Conservation (phyloP, 2,329 filamentous ascomycete species). For the Periglandula ipomoeae region DNA sequence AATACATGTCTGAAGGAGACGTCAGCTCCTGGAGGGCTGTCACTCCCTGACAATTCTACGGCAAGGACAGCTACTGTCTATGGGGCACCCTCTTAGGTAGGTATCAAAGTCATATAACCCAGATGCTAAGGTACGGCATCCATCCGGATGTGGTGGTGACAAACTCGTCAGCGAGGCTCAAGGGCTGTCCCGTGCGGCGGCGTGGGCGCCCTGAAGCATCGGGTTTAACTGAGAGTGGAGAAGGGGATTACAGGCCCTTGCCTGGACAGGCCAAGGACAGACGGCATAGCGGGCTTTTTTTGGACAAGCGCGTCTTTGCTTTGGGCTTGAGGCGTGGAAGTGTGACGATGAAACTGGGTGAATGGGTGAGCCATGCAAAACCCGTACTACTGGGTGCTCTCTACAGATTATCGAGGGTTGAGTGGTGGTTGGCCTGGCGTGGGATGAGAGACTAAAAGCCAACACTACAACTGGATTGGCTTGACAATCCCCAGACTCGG, state of each 20-base stretch:
- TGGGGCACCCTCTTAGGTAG: background rate
- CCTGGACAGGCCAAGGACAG: background rate
- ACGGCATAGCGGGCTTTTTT: background rate
- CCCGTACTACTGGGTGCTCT: background rate
- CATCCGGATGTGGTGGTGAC: slow-evolving; percentile 1
- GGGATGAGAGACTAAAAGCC: background rate
- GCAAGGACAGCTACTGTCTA: background rate
- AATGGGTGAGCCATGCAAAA: background rate
- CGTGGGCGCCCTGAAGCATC: slow-evolving; percentile 3
- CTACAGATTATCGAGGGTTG: too few species aligned
- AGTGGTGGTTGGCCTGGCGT: too few species aligned
- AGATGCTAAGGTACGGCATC: background rate
- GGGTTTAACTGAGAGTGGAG: background rate
- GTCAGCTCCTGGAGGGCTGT: slow-evolving; percentile 5
- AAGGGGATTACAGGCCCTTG: background rate
- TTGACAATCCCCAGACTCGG: background rate
- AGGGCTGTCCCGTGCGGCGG: slow-evolving; percentile 8
- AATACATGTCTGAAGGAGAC: background rate
- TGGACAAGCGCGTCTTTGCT: background rate
- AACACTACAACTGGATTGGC: background rate
- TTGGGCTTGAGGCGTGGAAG: background rate
- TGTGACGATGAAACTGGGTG: slow-evolving; percentile 1
- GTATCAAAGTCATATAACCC: background rate
- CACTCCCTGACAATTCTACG: background rate
- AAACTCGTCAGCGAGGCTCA: slow-evolving; percentile 6